phyloP scores from a whole-genome alignment of 495 filamentous ascomycete genomes.

The Ramalina peruviana region DNA sequence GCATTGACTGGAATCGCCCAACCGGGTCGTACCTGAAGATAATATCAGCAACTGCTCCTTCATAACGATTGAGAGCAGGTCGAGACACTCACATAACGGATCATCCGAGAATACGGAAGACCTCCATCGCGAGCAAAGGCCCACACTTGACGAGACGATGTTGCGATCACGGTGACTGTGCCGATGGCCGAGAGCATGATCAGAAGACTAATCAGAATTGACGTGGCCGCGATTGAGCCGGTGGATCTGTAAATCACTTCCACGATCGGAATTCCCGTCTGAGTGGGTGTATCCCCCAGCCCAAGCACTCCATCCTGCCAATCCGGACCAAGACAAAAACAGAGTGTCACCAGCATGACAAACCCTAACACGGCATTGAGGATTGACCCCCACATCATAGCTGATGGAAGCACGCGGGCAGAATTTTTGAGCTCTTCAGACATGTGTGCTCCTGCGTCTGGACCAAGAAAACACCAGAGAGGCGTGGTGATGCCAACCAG shows the following conservation, averaged over 20 bases:
- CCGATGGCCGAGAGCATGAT: slow-evolving; percentile 27
- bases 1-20: slow-evolving; percentile 42
- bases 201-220: slow-evolving; percentile 30
- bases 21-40: slow-evolving; percentile 27
- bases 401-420: slow-evolving; percentile 34
- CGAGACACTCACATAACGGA: background rate
- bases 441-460: slow-evolving; percentile 32
- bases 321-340: slow-evolving; percentile 35
- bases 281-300: background rate
- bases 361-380: slow-evolving; percentile 37
- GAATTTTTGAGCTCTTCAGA: slow-evolving; percentile 42
- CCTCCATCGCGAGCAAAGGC: slow-evolving; percentile 40
- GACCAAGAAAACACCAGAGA: slow-evolving; percentile 18
- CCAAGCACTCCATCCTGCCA: slow-evolving; percentile 19
- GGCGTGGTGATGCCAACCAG: slow-evolving; percentile 39
- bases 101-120: slow-evolving; percentile 20
- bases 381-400: slow-evolving; percentile 33
- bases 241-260: slow-evolving; percentile 32
- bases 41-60: background rate
- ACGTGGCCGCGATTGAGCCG: slow-evolving; percentile 26
- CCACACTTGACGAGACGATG: slow-evolving; percentile 40
- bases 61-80: too few relatives aligned
- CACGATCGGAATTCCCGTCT: slow-evolving; percentile 36
- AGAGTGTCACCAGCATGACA: slow-evolving; percentile 37
- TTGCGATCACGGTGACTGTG: slow-evolving; percentile 31